phyloP scores from a whole-genome alignment of 352 stramenopile species.

The Phytophthora aleatoria region DNA sequence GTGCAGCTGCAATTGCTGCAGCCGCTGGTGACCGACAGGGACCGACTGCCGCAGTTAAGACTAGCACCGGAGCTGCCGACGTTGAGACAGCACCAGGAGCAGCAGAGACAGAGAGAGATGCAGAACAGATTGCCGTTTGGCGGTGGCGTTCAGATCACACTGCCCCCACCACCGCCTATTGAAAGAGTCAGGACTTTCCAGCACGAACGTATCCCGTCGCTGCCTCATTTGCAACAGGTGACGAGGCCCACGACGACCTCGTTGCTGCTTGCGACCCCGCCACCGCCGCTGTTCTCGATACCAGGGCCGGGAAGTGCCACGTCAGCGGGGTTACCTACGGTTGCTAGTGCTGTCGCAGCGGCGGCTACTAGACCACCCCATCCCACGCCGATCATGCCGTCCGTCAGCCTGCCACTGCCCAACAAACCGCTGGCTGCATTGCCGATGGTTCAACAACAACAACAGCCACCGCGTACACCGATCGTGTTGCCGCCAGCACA shows the following conservation, averaged over 20 bases:
- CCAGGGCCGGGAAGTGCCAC: constrained; percentile 23
- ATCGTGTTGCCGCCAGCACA: constrained; percentile 59
- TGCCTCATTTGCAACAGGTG: constrained; percentile 60
- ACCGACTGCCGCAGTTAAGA: constrained; percentile 24
- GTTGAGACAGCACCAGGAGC: constrained; percentile 29
- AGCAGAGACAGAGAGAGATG: constrained; percentile 27
- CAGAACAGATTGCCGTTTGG: constrained; percentile 32
- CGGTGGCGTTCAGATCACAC: constrained; percentile 40
- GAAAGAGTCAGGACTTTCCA: constrained; percentile 25
- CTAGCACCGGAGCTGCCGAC: constrained; percentile 33
- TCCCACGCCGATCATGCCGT: constrained; percentile 33
- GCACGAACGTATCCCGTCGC: constrained; percentile 41
- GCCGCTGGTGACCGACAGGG: constrained; percentile 3
- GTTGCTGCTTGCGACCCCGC: constrained; percentile 41
- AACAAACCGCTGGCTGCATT: constrained; percentile 29
- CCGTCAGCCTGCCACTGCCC: constrained; percentile 37
- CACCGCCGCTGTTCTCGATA: constrained; percentile 36
- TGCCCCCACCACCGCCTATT: constrained; percentile 35
- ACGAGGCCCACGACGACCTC: constrained; percentile 55
- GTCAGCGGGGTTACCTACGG: constrained; percentile 28
- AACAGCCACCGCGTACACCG: constrained; percentile 42
- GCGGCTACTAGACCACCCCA: constrained; percentile 30
- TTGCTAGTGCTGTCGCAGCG: constrained; percentile 28
- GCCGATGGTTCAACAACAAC: constrained; percentile 26
- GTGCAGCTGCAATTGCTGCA: constrained; percentile 5